Conservation (phyloP, 768 basidiomycete genomes). For the Pulveroboletus sp. region DNA sequence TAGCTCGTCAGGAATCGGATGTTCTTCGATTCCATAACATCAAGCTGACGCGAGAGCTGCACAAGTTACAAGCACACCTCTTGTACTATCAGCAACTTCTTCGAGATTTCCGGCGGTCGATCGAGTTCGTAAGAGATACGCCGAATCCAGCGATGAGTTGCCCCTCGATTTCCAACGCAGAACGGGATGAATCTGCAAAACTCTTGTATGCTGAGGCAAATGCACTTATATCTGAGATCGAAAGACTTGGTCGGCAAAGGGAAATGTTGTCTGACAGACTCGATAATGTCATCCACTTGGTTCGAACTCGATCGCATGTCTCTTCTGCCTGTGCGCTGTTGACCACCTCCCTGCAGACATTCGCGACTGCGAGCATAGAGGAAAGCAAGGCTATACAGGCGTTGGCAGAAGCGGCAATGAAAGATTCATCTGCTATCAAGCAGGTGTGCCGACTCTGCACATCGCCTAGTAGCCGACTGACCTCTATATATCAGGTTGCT, state of each 20-base stretch:
- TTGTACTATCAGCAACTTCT: conserved; percentile 53
- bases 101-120: conserved; percentile 50
- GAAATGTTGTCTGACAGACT: conserved; percentile 22
- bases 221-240: conserved; percentile 48
- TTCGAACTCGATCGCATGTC: conserved; percentile 7
- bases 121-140: conserved; percentile 46
- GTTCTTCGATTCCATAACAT: conserved; percentile 41
- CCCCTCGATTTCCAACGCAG: conserved; percentile 9
- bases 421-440: conserved; percentile 14
- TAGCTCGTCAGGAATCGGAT: conserved; percentile 38
- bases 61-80: conserved; percentile 53
- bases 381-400: conserved; percentile 34
- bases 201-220: conserved; percentile 38
- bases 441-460: conserved; percentile 12
- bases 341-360: conserved; percentile 37
- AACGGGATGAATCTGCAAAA: conserved; percentile 27
- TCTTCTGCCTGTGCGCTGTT: not conserved
- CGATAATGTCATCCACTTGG: conserved; percentile 24
- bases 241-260: conserved; percentile 37
- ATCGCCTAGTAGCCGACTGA: conserved; percentile 1
- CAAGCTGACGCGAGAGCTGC: conserved; percentile 51
- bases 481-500: conserved; percentile 36
- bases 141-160: conserved; percentile 48
- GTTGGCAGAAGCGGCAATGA: conserved; percentile 1
- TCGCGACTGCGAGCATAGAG: conserved; percentile 50